phyloP scores from a whole-genome alignment of 495 filamentous ascomycete genomes.

The Choiromyces venosus region DNA sequence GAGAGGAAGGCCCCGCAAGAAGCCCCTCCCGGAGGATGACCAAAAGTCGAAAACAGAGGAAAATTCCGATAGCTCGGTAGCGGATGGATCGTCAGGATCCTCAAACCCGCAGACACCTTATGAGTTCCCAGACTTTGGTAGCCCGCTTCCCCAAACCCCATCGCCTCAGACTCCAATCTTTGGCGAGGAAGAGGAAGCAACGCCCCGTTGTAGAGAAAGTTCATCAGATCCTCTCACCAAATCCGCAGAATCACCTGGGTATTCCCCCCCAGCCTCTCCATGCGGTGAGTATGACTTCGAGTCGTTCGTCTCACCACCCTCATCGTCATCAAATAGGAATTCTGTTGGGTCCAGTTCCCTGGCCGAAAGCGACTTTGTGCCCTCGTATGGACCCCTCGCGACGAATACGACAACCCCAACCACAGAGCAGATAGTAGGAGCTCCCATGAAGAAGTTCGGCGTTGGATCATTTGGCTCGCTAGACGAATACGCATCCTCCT shows the following conservation, averaged over 20 bases:
- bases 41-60: slow-evolving; percentile 47
- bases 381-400: slow-evolving; percentile 9
- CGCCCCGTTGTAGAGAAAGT: slow-evolving; percentile 31
- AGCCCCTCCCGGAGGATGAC: slow-evolving; percentile 57
- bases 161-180: slow-evolving; percentile 20
- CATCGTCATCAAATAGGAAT: slow-evolving; percentile 24
- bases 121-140: slow-evolving; percentile 30
- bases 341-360: slow-evolving; percentile 30
- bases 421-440: slow-evolving; percentile 13
- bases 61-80: slow-evolving; percentile 19
- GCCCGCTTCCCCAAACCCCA: slow-evolving; percentile 35
- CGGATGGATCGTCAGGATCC: slow-evolving; percentile 31
- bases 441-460: slow-evolving; percentile 25
- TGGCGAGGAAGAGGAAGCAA: slow-evolving; percentile 32
- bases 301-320: slow-evolving; percentile 25
- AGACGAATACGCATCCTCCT: slow-evolving; percentile 30
- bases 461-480: slow-evolving; percentile 20
- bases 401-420: slow-evolving; percentile 1
- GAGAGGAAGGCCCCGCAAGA: slow-evolving; percentile 60
- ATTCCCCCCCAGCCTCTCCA: slow-evolving; percentile 39
- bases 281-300: slow-evolving; percentile 37
- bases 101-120: slow-evolving; percentile 34
- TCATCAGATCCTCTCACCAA: slow-evolving; percentile 26
- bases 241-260: slow-evolving; percentile 19
- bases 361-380: slow-evolving; percentile 23